Conservation (phyloP, 768 basidiomycete genomes). For the Lentinula lateritia region DNA sequence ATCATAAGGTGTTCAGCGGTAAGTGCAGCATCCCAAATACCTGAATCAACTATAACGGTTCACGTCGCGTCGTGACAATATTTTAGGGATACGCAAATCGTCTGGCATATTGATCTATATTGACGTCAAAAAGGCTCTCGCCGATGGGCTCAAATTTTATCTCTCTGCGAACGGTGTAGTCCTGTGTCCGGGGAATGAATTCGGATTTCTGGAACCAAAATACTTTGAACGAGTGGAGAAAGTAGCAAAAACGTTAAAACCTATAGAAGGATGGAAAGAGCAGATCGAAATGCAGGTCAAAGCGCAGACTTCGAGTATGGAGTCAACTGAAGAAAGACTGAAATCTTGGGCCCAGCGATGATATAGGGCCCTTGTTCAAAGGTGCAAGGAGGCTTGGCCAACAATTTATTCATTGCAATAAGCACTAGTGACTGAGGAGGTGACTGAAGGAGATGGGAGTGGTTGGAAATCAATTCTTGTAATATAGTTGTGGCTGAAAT, state of each 20-base stretch:
- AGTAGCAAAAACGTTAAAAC: slow-evolving; percentile 2
- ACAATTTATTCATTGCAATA: no score
- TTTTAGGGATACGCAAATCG: slow-evolving; percentile 40
- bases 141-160: slow-evolving; percentile 49
- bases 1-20: slow-evolving; percentile 42
- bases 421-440: neutral
- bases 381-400: no score
- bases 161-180: slow-evolving; percentile 65
- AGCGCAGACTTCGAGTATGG: neutral
- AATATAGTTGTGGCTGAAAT: neutral
- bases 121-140: slow-evolving; percentile 47
- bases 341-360: neutral
- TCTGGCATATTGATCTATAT: slow-evolving; percentile 65
- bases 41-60: neutral
- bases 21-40: neutral
- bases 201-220: slow-evolving; percentile 44
- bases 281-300: neutral
- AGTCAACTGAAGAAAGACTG: neutral
- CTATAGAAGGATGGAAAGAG: slow-evolving; percentile 7
- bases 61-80: neutral
- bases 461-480: neutral
- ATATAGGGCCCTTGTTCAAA: neutral
- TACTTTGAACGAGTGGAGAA: slow-evolving; percentile 53
- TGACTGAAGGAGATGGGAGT: neutral
- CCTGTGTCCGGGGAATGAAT: slow-evolving; percentile 56